These are phyloP conservation scores for Marasmius sp. DNA, from an alignment of 1,284 basidiomycete species.

Conservation along the genomic window DNA sequence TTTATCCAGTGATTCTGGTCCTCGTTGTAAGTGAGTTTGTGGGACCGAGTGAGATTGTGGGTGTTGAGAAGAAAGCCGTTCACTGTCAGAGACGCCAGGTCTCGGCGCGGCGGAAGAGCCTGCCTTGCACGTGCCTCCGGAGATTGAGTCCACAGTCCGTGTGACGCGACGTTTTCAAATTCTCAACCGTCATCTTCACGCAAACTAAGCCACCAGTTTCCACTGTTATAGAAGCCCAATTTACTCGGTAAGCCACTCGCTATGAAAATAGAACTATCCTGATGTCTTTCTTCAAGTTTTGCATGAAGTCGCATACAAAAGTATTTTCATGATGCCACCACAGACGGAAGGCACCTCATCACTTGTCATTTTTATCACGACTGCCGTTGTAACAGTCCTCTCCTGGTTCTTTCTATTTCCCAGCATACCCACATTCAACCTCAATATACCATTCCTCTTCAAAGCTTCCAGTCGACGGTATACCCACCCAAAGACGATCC, in stretches of 20 bases:
- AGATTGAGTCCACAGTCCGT: not conserved
- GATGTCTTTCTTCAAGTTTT: not conserved
- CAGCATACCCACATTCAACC: not conserved
- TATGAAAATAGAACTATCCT: not conserved
- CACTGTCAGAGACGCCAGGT: not conserved
- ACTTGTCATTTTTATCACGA: conserved; percentile 7
- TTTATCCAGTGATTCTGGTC: not conserved
- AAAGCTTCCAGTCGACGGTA: not conserved
- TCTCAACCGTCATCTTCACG: not conserved
- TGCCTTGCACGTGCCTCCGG: not conserved
- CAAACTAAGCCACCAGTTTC: not conserved
- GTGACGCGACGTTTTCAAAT: not conserved
- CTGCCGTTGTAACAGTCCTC: not conserved
- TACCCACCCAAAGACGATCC: conserved; percentile 1
- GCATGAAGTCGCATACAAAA: not conserved
- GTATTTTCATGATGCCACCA: not conserved
- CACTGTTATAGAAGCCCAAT: no score
- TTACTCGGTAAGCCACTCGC: not conserved
- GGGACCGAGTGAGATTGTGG: not conserved
- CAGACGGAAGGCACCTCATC: conserved; percentile 10
- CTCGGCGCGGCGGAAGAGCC: not conserved
- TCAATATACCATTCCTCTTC: not conserved
- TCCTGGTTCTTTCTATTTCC: conserved; percentile 10
- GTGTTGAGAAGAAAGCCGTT: not conserved
- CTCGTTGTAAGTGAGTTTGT: not conserved